Percentiles rank a stretch among this genome's conserved stretches.
Conservation (phyloP, 352 stramenopile genomes). For the Peronospora tabacina region DNA sequence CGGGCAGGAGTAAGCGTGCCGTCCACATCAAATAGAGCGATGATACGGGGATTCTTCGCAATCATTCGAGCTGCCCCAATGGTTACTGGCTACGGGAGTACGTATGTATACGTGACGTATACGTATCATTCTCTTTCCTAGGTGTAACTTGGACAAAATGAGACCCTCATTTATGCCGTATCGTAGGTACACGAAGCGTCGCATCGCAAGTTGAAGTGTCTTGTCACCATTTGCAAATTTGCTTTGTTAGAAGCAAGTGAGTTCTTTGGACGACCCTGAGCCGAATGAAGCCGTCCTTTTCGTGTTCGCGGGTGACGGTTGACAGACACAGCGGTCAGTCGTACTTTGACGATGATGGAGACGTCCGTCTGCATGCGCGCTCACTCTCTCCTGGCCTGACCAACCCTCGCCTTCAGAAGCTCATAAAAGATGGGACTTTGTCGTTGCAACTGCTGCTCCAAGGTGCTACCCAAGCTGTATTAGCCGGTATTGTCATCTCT, state of each 20-base stretch:
- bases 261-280: neutral
- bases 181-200: neutral
- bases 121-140: too few species aligned
- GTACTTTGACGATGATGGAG: slow-evolving; percentile 31
- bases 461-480: slow-evolving; percentile 44
- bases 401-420: neutral
- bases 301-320: slow-evolving; percentile 34
- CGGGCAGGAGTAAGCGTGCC: slow-evolving; percentile 95
- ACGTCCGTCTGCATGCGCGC: slow-evolving; percentile 27
- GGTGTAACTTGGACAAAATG: too few species aligned
- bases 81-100: too few species aligned
- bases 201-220: neutral
- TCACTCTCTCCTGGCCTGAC: slow-evolving; percentile 10
- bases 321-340: slow-evolving; percentile 25
- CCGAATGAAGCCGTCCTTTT: slow-evolving; percentile 42
- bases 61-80: slow-evolving; percentile 22
- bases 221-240: too few species aligned
- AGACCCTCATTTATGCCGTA: neutral
- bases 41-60: slow-evolving; percentile 85
- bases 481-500: slow-evolving; percentile 87
- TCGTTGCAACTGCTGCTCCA: slow-evolving; percentile 24
- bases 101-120: slow-evolving; percentile 13
- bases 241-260: too few species aligned
- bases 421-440: neutral
- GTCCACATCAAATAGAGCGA: slow-evolving; percentile 99